Evolutionary conservation across 2,329 filamentous ascomycete species (phyloP).

Genomic region (Beauveria medogensis): DNA sequence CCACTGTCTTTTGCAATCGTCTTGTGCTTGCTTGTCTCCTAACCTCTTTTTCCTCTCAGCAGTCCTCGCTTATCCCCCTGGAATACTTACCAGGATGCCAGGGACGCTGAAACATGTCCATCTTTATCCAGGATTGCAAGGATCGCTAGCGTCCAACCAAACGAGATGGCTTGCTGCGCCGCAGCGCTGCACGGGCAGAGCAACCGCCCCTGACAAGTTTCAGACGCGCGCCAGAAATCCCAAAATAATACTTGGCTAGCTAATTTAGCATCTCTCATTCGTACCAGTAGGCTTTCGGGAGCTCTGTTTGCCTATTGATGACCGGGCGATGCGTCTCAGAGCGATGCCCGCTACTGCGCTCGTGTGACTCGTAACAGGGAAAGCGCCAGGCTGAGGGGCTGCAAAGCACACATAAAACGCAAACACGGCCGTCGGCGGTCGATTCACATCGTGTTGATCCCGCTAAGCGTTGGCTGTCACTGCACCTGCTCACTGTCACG

Average conservation of each 20-base stretch:
- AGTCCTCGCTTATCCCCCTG: not conserved
- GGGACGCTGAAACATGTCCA: slow-evolving; percentile 1
- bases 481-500: not conserved
- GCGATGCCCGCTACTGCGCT: not conserved
- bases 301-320: too few relatives aligned
- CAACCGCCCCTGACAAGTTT: not conserved
- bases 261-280: too few relatives aligned
- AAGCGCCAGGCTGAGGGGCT: not conserved
- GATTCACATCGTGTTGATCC: not conserved
- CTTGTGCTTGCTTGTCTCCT: too few relatives aligned
- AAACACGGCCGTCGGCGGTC: not conserved
- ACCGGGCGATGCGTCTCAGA: not conserved
- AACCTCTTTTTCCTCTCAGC: too few relatives aligned
- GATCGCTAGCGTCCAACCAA: not conserved
- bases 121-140: not conserved
- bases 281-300: too few relatives aligned
- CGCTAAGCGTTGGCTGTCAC: not conserved
- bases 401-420: not conserved
- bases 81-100: not conserved
- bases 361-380: not conserved
- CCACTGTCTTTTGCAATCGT: not conserved
- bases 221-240: not conserved
- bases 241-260: not conserved
- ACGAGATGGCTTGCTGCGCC: not conserved
- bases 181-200: not conserved